phyloP scores from a whole-genome alignment of 106 monocot species.

The Dendrobium huoshanense region DNA sequence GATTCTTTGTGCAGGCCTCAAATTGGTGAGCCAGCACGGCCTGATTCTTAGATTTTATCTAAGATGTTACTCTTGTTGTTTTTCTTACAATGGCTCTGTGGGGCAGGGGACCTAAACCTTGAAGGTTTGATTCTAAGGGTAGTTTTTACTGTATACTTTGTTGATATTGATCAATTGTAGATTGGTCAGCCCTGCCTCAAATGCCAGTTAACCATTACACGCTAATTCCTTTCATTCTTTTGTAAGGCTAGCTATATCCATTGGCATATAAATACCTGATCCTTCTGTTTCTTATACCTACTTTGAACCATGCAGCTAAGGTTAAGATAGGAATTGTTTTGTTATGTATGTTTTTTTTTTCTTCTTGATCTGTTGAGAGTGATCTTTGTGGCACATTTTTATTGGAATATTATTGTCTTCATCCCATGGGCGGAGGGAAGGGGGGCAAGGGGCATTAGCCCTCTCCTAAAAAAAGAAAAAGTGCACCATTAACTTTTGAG shows the following conservation, averaged over 20 bases:
- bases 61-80: not conserved
- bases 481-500: too few species aligned
- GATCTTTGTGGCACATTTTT: too few species aligned
- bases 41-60: conserved; percentile 11
- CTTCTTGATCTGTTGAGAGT: too few species aligned
- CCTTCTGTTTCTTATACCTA: too few species aligned
- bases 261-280: too few species aligned
- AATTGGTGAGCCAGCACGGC: conserved; percentile 12
- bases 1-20: conserved; percentile 27
- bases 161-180: conserved; percentile 7
- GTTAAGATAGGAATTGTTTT: too few species aligned
- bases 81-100: not conserved
- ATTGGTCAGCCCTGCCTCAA: not conserved
- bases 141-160: not conserved
- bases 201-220: not conserved
- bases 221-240: conserved; percentile 5
- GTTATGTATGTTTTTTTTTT: too few species aligned
- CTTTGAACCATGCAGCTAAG: too few species aligned
- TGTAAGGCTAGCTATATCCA: not conserved
- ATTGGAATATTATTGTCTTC: too few species aligned
- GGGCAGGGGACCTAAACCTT: not conserved
- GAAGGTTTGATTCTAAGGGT: not conserved
- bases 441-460: too few species aligned
- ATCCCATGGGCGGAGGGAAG: too few species aligned
- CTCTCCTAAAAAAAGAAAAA: too few species aligned